Percentiles rank a stretch among this genome's conserved stretches.
These are phyloP conservation scores for Boletus sp. DNA, from an alignment of 1,284 basidiomycete genomes.

Conservation along the genomic window DNA sequence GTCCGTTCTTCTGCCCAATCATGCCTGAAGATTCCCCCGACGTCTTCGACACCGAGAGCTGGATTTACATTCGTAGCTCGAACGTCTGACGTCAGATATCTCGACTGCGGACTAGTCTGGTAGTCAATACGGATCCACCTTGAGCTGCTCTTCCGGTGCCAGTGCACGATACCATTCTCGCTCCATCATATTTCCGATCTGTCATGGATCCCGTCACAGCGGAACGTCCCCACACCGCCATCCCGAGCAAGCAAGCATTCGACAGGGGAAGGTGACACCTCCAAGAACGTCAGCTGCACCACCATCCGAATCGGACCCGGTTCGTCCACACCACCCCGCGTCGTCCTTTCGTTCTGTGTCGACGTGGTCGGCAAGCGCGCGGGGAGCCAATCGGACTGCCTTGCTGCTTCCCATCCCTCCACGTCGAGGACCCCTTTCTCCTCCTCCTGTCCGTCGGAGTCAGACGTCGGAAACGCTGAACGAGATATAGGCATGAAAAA, in stretches of 20 bases:
- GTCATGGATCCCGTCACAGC: background rate
- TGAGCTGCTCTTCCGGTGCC: background rate
- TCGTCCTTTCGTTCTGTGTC: slow-evolving; percentile 3
- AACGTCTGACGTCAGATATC: slow-evolving; percentile 40
- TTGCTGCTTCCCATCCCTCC: background rate
- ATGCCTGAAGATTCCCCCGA: slow-evolving; percentile 40
- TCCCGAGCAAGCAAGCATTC: slow-evolving; percentile 8
- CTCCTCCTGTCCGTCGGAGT: background rate
- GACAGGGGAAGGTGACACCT: slow-evolving; percentile 19
- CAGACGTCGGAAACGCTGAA: background rate
- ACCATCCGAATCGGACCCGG: slow-evolving; percentile 3
- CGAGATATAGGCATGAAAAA: slow-evolving; percentile 16
- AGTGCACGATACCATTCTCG: background rate
- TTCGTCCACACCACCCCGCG: background rate
- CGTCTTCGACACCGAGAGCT: slow-evolving; percentile 57
- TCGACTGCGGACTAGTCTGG: slow-evolving; percentile 57
- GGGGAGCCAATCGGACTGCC: slow-evolving; percentile 4
- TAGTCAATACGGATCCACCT: slow-evolving; percentile 15
- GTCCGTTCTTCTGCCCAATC: slow-evolving; percentile 74
- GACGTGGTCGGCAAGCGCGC: background rate
- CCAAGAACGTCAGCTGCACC: slow-evolving; percentile 16
- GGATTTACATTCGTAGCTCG: too few species aligned
- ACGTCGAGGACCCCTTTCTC: too few species aligned
- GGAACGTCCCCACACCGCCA: background rate
- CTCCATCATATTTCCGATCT: background rate